Conservation (phyloP, 2,329 filamentous ascomycete genomes). For the Alternaria viburni region DNA sequence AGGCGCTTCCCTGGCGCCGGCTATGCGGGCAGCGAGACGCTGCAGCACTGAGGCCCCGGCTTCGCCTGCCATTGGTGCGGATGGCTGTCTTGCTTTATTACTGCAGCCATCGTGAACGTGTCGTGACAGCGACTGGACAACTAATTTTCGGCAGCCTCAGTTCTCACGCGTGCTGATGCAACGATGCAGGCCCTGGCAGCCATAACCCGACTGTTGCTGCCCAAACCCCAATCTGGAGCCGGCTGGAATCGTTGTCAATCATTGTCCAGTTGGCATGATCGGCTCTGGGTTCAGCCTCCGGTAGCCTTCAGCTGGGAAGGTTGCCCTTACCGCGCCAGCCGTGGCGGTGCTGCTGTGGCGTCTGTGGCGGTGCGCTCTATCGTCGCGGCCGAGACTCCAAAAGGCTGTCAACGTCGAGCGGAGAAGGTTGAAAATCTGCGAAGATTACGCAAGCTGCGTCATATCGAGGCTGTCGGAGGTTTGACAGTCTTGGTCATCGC, state of each 20-base stretch:
- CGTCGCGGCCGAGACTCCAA: background rate
- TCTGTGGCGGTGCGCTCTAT: constrained; percentile 8
- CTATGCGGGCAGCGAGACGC: constrained; percentile 46
- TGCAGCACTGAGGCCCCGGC: constrained; percentile 7
- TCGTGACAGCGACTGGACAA: constrained; percentile 37
- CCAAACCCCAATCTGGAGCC: constrained; percentile 18
- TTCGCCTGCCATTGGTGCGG: constrained; percentile 8
- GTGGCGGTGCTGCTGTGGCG: constrained; percentile 4
- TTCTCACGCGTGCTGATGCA: constrained; percentile 35
- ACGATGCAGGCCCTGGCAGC: constrained; percentile 23
- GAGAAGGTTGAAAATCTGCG: background rate
- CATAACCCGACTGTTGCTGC: constrained; percentile 27
- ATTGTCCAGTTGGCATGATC: constrained; percentile 13
- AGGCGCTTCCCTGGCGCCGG: constrained; percentile 27
- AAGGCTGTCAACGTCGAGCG: background rate
- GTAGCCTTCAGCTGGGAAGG: constrained; percentile 3
- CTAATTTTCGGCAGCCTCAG: constrained; percentile 18
- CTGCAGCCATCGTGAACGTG: constrained; percentile 41
- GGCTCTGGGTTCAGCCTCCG: background rate
- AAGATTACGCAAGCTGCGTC: background rate
- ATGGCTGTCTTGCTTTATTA: constrained; percentile 5
- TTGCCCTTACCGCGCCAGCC: constrained; percentile 4
- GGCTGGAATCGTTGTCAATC: background rate
- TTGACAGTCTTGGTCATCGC: background rate
- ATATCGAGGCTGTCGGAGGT: background rate